Evolutionary conservation across 208 protist genomes (phyloP), one percentile per base, ranked within the genome.

Genomic region (Kentomonas sorsogonicus): DNA sequence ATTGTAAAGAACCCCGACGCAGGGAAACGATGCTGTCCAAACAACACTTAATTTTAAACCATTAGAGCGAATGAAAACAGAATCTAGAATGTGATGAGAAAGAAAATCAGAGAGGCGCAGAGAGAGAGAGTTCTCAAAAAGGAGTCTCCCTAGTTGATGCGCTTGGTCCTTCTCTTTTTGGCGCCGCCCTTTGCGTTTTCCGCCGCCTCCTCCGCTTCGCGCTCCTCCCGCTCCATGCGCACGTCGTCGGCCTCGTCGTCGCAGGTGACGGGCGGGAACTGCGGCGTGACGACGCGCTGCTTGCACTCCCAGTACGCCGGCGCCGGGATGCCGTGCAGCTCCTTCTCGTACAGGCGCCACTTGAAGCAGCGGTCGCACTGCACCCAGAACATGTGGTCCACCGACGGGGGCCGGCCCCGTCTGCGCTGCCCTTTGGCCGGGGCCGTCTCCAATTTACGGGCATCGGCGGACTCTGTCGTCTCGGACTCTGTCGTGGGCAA

Each of bases 361-460:
- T 91, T 93, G 26, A 68, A 46, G 61, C 86, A 93, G 18, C 53
- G 18, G 57, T 93, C 86, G 45, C 86, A 93, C 61, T 87, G 79
- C 39, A 93, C 76, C 83, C 86, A 93, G 63, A 87, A 66, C 52
- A 90, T 79, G 33, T 82, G 69, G 38, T 91, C 73, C 43, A 53
- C 43, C 34, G 39, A 20, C 41, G 39, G 0, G 20, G 33, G 46
- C 44, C 62, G n/a, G 18, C 52, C 0, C 65, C 65, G 13, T 58
- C 53, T 2, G 51, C 58, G 23, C n/a, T n/a, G n/a, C n/a, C n/a
- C n/a, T n/a, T n/a, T n/a, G n/a, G n/a, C n/a, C n/a, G n/a, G n/a
- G n/a, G n/a, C n/a, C n/a, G n/a, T n/a, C n/a, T n/a, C n/a, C n/a
- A 25, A 20, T 3, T 50, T 29, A 15, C 10, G 30, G 13, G 41